phyloP scores from a whole-genome alignment of 73 alveolate genomes.

The Breviolum minutum region DNA sequence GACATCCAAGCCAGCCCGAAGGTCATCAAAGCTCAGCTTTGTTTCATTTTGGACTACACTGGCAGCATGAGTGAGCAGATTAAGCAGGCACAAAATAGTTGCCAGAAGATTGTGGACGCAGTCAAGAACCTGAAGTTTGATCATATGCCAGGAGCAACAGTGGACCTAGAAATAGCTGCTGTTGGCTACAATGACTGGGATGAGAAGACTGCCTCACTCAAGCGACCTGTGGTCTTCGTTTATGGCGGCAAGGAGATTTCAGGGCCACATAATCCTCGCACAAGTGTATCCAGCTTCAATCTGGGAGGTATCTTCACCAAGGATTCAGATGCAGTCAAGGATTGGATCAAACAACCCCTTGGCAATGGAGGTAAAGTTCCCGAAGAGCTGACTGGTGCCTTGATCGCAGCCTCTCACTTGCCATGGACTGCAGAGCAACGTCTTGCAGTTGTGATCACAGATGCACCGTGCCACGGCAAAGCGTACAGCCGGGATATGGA shows the following conservation, averaged over 20 bases:
- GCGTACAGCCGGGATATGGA: conserved; percentile 44
- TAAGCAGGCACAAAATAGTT: conserved; percentile 31
- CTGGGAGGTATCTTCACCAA: conserved; percentile 47
- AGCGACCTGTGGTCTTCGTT: conserved; percentile 35
- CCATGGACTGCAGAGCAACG: conserved; percentile 4
- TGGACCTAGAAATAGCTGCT: conserved; percentile 44
- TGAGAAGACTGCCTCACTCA: conserved; percentile 8
- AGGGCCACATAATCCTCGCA: background rate
- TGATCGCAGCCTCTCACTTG: conserved; percentile 36
- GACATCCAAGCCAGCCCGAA: background rate
- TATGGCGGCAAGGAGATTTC: conserved; percentile 21
- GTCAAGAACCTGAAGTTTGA: conserved; percentile 32
- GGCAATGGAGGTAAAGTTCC: conserved; percentile 37
- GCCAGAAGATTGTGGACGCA: conserved; percentile 48
- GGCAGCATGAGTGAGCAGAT: conserved; percentile 71
- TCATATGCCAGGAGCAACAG: conserved; percentile 29
- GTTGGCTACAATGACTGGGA: conserved; percentile 72
- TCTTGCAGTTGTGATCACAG: conserved; percentile 38
- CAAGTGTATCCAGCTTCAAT: background rate
- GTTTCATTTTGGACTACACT: conserved; percentile 67
- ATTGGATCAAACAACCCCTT: conserved; percentile 28
- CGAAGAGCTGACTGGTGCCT: conserved; percentile 52
- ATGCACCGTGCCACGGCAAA: conserved; percentile 62
- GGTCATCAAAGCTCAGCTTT: conserved; percentile 36
- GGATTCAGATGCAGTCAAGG: conserved; percentile 1